phyloP scores from a whole-genome alignment of 2,329 filamentous ascomycete genomes.

The Juglanconis oblonga region DNA sequence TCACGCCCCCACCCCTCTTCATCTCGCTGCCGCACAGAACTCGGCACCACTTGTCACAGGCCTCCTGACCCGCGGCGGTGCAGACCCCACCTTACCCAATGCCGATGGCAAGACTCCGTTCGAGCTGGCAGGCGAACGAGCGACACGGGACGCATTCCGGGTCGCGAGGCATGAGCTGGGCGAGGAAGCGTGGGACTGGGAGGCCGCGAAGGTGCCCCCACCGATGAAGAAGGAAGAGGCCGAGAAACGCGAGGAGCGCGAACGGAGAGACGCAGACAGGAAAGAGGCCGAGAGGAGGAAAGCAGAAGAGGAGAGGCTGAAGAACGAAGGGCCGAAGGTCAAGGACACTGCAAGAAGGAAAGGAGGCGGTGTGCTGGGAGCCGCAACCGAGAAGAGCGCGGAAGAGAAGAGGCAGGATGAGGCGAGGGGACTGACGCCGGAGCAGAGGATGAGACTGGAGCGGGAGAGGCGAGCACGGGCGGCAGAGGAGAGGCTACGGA shows the following conservation, averaged over 20 bases:
- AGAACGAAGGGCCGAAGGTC: constrained; percentile 61
- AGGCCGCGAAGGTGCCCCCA: constrained; percentile 67
- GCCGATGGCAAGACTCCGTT: constrained; percentile 81
- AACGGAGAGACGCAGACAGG: constrained; percentile 65
- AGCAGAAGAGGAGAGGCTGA: constrained; percentile 70
- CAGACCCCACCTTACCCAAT: constrained; percentile 70
- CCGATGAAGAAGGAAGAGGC: constrained; percentile 69
- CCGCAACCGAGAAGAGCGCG: constrained; percentile 65
- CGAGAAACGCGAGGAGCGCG: constrained; percentile 64
- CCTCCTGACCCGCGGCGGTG: constrained; percentile 69
- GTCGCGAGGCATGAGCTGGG: constrained; percentile 81
- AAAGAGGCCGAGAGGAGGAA: constrained; percentile 70
- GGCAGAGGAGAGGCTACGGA: constrained; percentile 80
- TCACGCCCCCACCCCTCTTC: constrained; percentile 79
- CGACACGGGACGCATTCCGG: constrained; percentile 87
- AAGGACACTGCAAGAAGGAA: constrained; percentile 39
- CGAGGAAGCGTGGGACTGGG: constrained; percentile 76
- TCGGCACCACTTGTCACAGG: constrained; percentile 73
- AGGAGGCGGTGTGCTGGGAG: constrained; percentile 52
- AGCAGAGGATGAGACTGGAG: constrained; percentile 81
- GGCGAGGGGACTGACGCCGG: constrained; percentile 76
- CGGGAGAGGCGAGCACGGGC: constrained; percentile 86
- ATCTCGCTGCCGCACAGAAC: constrained; percentile 81
- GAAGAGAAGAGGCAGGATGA: constrained; percentile 84
- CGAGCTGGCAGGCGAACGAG: constrained; percentile 79